Conservation (phyloP, 2,329 filamentous ascomycete species). For the Metarhizium sp. region DNA sequence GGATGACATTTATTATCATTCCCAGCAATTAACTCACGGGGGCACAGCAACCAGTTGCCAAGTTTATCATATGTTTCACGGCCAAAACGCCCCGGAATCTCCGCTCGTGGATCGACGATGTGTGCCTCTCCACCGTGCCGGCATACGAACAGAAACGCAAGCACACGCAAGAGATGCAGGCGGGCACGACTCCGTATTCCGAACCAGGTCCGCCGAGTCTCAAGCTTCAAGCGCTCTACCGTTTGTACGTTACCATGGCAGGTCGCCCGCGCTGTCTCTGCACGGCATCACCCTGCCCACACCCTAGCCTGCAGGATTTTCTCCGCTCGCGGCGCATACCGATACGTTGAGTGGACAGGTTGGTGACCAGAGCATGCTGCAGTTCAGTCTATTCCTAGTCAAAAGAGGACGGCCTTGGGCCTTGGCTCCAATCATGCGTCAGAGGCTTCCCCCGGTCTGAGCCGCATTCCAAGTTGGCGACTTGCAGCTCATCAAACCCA, state of each 20-base stretch:
- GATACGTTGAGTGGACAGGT: too few species aligned
- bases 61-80: not conserved
- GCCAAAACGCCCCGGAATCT: slow-evolving; percentile 1
- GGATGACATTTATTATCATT: not conserved
- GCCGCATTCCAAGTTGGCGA: not conserved
- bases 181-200: not conserved
- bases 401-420: not conserved
- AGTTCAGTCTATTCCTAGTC: not conserved
- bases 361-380: not conserved
- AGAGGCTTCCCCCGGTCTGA: not conserved
- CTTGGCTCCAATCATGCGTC: not conserved
- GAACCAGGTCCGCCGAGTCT: not conserved
- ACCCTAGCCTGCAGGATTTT: not conserved
- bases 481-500: not conserved
- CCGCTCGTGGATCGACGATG: slow-evolving; percentile 4
- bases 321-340: not conserved
- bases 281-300: slow-evolving; percentile 2
- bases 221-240: not conserved
- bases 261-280: not conserved
- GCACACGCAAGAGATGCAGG: not conserved
- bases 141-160: not conserved
- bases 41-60: not conserved
- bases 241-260: not conserved
- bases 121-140: not conserved
- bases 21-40: too few species aligned